Percentiles rank a stretch among this genome's conserved stretches.
Conservation (phyloP, 2,329 filamentous ascomycete genomes). For the Byssothecium circinans region DNA sequence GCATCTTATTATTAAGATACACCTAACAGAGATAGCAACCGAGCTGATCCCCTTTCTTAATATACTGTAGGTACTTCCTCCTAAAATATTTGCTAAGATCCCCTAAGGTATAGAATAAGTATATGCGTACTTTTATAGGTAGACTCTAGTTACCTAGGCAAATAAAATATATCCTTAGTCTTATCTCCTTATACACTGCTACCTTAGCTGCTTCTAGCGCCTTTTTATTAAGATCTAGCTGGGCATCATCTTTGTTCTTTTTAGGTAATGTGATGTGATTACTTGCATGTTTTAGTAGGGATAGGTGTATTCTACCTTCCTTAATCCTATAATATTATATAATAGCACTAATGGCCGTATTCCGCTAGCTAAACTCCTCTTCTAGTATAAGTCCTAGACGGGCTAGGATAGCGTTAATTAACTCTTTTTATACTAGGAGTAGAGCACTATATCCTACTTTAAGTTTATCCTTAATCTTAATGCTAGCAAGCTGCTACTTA, state of each 20-base stretch:
- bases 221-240: slow-evolving; percentile 8
- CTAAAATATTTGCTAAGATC: slow-evolving; percentile 20
- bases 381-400: slow-evolving; percentile 4
- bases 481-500: slow-evolving; percentile 19
- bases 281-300: slow-evolving; percentile 1
- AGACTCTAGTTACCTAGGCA: slow-evolving; percentile 15
- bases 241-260: slow-evolving; percentile 10
- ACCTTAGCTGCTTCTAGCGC: slow-evolving; percentile 18
- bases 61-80: slow-evolving; percentile 10
- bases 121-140: slow-evolving; percentile 8
- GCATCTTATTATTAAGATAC: slow-evolving; percentile 3
- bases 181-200: slow-evolving; percentile 16
- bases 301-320: slow-evolving; percentile 9
- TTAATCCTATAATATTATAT: slow-evolving; percentile 13
- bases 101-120: slow-evolving; percentile 12
- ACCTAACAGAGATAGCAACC: slow-evolving; percentile 7
- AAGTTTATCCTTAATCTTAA: slow-evolving; percentile 7
- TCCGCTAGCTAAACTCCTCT: slow-evolving; percentile 8
- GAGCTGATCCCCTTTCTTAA: slow-evolving; percentile 6
- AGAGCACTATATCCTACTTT: slow-evolving; percentile 6
- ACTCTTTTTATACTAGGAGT: slow-evolving; percentile 9
- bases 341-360: slow-evolving; percentile 9
- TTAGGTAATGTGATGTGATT: background rate
- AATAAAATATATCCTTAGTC: slow-evolving; percentile 18
- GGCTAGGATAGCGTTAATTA: slow-evolving; percentile 6